These are phyloP conservation scores for Bathelium albidoporum DNA, from an alignment of 495 filamentous ascomycete species.

Conservation along the genomic window DNA sequence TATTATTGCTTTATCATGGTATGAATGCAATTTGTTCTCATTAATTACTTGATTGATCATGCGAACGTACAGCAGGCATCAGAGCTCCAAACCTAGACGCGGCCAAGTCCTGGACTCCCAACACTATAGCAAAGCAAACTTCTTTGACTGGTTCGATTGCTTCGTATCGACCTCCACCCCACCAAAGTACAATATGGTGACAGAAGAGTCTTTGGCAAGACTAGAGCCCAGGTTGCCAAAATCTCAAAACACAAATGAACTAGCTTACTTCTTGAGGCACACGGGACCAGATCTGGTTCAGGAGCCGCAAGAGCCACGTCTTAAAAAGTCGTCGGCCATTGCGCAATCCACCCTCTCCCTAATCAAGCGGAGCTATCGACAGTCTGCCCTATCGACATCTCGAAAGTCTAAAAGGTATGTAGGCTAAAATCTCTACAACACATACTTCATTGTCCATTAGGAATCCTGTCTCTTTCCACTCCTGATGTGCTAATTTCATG, in stretches of 20 bases:
- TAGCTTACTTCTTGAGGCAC: conserved; percentile 9
- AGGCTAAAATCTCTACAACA: too few relatives aligned
- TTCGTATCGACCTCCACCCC: not conserved
- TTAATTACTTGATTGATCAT: too few relatives aligned
- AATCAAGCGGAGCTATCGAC: not conserved
- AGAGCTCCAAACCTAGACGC: too few relatives aligned
- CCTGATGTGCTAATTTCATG: too few relatives aligned
- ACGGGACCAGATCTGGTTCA: not conserved
- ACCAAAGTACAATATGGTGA: not conserved
- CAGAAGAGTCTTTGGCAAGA: not conserved
- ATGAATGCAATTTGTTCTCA: too few relatives aligned
- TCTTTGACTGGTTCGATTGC: not conserved
- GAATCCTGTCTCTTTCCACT: too few relatives aligned
- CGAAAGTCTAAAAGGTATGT: not conserved
- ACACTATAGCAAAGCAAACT: too few relatives aligned
- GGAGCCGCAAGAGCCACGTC: not conserved
- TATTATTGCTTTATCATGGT: too few relatives aligned
- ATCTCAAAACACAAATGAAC: not conserved
- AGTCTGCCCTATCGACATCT: not conserved
- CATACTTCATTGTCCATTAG: not conserved
- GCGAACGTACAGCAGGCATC: too few relatives aligned
- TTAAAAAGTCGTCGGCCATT: not conserved
- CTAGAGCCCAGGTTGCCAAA: not conserved
- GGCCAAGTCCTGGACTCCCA: too few relatives aligned
- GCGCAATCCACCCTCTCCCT: not conserved